Percentiles rank a stretch among this genome's conserved stretches.
phyloP scores from a whole-genome alignment of 2,329 filamentous ascomycete species.

The Fusarium citri region DNA sequence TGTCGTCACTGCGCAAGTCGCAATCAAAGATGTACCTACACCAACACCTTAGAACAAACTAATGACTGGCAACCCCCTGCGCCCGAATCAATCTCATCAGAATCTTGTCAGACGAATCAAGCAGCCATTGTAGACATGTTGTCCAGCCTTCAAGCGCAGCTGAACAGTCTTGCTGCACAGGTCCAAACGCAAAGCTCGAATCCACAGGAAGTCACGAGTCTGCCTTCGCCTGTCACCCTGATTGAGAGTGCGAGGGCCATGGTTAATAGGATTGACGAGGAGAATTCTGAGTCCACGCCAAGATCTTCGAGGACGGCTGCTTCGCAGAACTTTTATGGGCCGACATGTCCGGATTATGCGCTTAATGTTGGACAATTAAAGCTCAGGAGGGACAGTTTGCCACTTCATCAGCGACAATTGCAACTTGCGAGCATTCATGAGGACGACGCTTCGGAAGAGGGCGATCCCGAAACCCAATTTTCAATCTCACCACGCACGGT shows the following conservation, averaged over 20 bases:
- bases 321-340: slow-evolving; percentile 40
- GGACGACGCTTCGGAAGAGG: slow-evolving; percentile 14
- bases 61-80: not conserved
- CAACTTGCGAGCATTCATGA: slow-evolving; percentile 33
- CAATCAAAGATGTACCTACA: not conserved
- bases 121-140: slow-evolving; percentile 25
- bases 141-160: slow-evolving; percentile 16
- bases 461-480: not conserved
- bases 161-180: slow-evolving; percentile 27
- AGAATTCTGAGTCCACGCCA: not conserved
- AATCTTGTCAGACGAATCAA: slow-evolving; percentile 10
- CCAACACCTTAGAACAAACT: not conserved
- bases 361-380: slow-evolving; percentile 43
- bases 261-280: not conserved
- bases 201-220: not conserved
- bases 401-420: slow-evolving; percentile 19
- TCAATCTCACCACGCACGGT: slow-evolving; percentile 1
- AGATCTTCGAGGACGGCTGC: slow-evolving; percentile 3
- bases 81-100: not conserved
- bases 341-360: slow-evolving; percentile 46
- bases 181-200: slow-evolving; percentile 9
- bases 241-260: not conserved
- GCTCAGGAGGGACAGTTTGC: slow-evolving; percentile 15
- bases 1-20: slow-evolving; percentile 16
- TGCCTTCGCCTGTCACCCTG: slow-evolving; percentile 11